A percentile compares a stretch with the other conserved stretches of the same genome.
phyloP scores from a whole-genome alignment of 2,329 filamentous ascomycete genomes.

The Beauveria pseudobassiana region DNA sequence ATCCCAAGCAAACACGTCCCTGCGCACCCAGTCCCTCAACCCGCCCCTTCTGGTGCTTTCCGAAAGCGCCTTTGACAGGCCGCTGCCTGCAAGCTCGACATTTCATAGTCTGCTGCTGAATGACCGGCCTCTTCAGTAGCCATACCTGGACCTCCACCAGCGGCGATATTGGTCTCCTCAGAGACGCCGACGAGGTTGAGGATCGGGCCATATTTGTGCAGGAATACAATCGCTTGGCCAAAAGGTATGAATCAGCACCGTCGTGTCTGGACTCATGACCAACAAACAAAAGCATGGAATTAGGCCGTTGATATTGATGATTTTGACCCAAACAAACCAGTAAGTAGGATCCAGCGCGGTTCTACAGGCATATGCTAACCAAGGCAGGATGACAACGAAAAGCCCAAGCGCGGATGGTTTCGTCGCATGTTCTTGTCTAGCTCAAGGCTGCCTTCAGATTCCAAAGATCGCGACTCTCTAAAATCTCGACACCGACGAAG shows the following conservation, averaged over 20 bases:
- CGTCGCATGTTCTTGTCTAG: slow-evolving; percentile 28
- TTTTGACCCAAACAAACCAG: slow-evolving; percentile 24
- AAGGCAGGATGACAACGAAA: not conserved
- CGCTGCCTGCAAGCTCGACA: slow-evolving; percentile 3
- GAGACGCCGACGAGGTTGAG: slow-evolving; percentile 42
- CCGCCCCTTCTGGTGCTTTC: slow-evolving; percentile 3
- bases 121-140: slow-evolving; percentile 28
- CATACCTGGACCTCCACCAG: slow-evolving; percentile 53
- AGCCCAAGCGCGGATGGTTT: slow-evolving; percentile 29
- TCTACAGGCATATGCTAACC: not conserved
- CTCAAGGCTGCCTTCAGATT: slow-evolving; percentile 13
- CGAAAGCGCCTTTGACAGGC: not conserved
- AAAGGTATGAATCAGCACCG: slow-evolving; percentile 35
- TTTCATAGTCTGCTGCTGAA: slow-evolving; percentile 2
- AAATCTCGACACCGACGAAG: slow-evolving; percentile 38
- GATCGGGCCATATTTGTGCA: slow-evolving; percentile 41
- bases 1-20: not conserved
- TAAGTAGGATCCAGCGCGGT: slow-evolving; percentile 1
- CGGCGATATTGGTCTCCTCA: slow-evolving; percentile 38
- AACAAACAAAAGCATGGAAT: slow-evolving; percentile 42
- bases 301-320: slow-evolving; percentile 30
- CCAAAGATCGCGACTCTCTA: slow-evolving; percentile 10
- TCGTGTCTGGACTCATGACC: not conserved
- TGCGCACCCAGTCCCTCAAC: not conserved
- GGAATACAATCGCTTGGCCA: slow-evolving; percentile 55